Conservation (phyloP, 306 rosid genomes). For the Rosa rugosa region DNA sequence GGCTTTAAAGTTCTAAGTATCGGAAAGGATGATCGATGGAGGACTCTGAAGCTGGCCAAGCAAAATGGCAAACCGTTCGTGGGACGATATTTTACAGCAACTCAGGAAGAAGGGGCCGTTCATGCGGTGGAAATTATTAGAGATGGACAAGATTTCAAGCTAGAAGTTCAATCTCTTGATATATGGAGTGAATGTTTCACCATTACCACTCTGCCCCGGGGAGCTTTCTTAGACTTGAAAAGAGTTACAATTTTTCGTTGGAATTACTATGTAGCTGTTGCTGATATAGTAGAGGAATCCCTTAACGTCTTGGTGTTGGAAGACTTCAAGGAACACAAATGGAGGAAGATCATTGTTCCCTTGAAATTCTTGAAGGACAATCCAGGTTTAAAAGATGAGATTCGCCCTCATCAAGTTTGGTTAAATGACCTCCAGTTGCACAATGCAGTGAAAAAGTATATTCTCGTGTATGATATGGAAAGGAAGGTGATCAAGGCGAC, state of each 20-base stretch:
- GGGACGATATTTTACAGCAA: too few relatives aligned
- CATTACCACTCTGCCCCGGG: neutral
- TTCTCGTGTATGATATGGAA: neutral
- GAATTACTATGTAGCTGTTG: neutral
- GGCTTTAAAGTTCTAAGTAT: neutral
- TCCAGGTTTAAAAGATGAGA: neutral
- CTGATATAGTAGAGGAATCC: neutral
- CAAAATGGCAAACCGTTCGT: neutral
- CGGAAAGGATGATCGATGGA: conserved; percentile 12
- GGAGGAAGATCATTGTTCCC: neutral
- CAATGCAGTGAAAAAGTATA: neutral
- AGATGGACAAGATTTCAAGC: neutral
- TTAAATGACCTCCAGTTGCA: neutral
- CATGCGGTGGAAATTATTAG: neutral
- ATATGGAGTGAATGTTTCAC: neutral
- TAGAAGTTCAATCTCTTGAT: neutral
- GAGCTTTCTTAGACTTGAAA: neutral
- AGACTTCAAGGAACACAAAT: neutral
- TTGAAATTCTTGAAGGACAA: neutral
- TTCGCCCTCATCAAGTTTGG: neutral
- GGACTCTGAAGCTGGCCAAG: neutral
- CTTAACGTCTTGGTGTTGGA: neutral
- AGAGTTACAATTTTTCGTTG: neutral
- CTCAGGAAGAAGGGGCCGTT: neutral
- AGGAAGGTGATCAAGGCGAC: neutral